Evolutionary conservation across 805 yeast species (phyloP).

Genomic region (Metschnikowia proteae): DNA sequence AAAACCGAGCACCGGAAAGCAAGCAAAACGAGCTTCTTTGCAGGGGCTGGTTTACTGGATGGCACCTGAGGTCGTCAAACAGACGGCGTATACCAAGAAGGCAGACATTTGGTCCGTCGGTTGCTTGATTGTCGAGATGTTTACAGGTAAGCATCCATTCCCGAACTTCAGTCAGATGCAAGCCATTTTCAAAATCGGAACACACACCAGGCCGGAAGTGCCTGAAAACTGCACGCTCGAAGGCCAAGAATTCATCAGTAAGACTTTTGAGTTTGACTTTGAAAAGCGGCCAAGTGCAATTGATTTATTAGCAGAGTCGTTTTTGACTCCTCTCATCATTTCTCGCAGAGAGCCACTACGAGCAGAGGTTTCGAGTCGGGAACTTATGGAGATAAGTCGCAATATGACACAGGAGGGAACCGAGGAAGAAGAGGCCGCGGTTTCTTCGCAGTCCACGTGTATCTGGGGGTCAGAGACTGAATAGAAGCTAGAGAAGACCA

Average conservation of each 20-base stretch:
- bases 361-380: background rate
- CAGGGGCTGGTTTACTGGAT: conserved; percentile 93
- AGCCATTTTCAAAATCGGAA: conserved; percentile 92
- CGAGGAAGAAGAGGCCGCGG: background rate
- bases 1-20: conserved; percentile 22
- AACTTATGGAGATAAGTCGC: background rate
- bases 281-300: conserved; percentile 69
- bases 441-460: background rate
- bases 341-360: conserved; percentile 18
- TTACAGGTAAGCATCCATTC: conserved; percentile 93
- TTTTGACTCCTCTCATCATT: conserved; percentile 48
- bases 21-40: conserved; percentile 65
- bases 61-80: conserved; percentile 99
- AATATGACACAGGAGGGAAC: background rate
- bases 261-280: conserved; percentile 74
- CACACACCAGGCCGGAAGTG: conserved; percentile 71
- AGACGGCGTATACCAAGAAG: conserved; percentile 82
- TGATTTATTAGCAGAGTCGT: conserved; percentile 63
- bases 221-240: conserved; percentile 70
- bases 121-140: conserved; percentile 90
- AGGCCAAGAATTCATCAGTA: conserved; percentile 60
- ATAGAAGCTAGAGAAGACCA: background rate
- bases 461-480: background rate
- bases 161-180: conserved; percentile 96
- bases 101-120: conserved; percentile 99